These are phyloP conservation scores for Trypanosoma scelopori DNA, from an alignment of 208 protist genomes.

Conservation along the genomic window DNA sequence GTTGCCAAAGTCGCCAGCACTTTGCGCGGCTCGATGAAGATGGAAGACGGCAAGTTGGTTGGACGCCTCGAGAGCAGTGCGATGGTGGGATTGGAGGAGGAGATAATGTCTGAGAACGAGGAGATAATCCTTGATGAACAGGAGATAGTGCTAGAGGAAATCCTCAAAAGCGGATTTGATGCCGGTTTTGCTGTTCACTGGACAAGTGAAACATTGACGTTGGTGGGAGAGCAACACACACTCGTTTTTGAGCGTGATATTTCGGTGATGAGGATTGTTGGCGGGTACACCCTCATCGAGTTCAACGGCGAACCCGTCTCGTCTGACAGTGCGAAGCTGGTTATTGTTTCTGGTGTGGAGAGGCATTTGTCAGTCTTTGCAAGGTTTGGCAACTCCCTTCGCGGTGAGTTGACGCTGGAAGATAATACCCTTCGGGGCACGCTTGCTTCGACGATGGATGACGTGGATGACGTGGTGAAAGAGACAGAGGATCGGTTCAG, in stretches of 20 bases:
- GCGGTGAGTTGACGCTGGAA: slow-evolving; percentile 54
- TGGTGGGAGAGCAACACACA: slow-evolving; percentile 49
- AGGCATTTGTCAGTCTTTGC: slow-evolving; percentile 47
- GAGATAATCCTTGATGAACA: too few relatives aligned
- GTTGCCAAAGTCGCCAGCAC: slow-evolving; percentile 43
- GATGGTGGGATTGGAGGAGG: slow-evolving; percentile 36
- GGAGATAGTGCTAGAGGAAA: slow-evolving; percentile 50
- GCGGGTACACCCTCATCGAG: slow-evolving; percentile 55
- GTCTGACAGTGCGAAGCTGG: slow-evolving; percentile 43
- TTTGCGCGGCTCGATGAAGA: slow-evolving; percentile 41
- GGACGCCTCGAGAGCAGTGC: slow-evolving; percentile 44
- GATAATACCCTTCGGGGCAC: slow-evolving; percentile 41
- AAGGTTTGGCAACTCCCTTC: slow-evolving; percentile 53
- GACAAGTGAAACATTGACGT: slow-evolving; percentile 38
- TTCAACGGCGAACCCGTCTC: slow-evolving; percentile 47
- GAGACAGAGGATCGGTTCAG: slow-evolving; percentile 46
- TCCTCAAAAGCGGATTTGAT: slow-evolving; percentile 43
- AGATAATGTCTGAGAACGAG: too few relatives aligned
- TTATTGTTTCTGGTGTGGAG: slow-evolving; percentile 39
- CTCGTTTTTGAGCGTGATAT: slow-evolving; percentile 43
- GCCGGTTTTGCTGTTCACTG: slow-evolving; percentile 43
- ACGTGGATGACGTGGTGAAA: slow-evolving; percentile 31
- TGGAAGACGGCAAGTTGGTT: slow-evolving; percentile 33
- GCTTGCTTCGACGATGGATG: slow-evolving; percentile 46
- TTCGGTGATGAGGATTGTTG: slow-evolving; percentile 45